A percentile compares a stretch with the other conserved stretches of the same genome.
phyloP scores from a whole-genome alignment of 208 protist species.

The Leishmania lainsoni region DNA sequence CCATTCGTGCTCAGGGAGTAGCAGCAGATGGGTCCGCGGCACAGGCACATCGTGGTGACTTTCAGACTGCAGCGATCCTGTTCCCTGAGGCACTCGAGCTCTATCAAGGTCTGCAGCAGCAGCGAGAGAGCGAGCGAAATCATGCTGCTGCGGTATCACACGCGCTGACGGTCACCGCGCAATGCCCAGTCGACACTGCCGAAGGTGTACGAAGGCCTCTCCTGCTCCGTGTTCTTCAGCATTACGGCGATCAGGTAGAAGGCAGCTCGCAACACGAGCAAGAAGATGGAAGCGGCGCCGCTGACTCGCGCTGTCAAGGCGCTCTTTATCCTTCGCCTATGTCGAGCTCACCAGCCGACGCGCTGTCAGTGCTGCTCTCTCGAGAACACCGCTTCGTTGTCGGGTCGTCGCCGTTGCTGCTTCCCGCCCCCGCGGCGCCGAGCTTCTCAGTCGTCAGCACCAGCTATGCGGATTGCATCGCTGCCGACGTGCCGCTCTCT shows the following conservation, averaged over 20 bases:
- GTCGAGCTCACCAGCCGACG: background rate
- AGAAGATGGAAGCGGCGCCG: background rate
- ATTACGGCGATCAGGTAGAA: background rate
- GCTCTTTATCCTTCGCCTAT: background rate
- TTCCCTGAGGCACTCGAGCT: slow-evolving; percentile 12
- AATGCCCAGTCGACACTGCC: background rate
- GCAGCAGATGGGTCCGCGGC: background rate
- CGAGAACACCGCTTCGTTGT: background rate
- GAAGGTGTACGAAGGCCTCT: background rate
- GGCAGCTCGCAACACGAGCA: background rate
- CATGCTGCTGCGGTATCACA: background rate
- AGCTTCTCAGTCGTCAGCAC: background rate
- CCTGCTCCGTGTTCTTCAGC: background rate
- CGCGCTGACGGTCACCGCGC: background rate
- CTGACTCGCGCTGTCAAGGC: background rate
- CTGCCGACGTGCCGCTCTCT: background rate
- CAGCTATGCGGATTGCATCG: background rate
- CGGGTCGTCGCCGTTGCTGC: background rate
- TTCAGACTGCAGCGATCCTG: background rate
- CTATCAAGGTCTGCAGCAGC: background rate
- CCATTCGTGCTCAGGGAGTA: background rate
- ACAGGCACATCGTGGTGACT: background rate
- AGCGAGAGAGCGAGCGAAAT: background rate
- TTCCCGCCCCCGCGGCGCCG: background rate
- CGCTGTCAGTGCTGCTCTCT: background rate